phyloP scores from a whole-genome alignment of 345 rosid species.

The Lepidium africanum region DNA sequence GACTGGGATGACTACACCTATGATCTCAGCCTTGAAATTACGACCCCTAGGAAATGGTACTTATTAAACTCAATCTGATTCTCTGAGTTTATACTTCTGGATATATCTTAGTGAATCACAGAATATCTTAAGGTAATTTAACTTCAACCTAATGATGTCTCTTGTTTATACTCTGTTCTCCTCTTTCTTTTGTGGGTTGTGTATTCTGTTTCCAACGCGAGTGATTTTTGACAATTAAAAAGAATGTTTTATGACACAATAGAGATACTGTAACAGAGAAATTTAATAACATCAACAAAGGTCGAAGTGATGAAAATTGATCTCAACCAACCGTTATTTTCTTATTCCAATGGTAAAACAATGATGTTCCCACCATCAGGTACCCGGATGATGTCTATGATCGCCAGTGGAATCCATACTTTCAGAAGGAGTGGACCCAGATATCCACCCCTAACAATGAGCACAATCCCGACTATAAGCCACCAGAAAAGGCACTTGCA shows the following conservation, averaged over 20 bases:
- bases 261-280: neutral
- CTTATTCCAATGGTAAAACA: neutral
- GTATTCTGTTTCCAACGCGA: too few species aligned
- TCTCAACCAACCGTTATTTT: neutral
- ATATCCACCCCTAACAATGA: neutral
- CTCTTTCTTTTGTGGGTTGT: neutral
- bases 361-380: conserved; percentile 10
- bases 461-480: neutral
- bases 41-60: conserved; percentile 14
- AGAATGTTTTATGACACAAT: neutral
- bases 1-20: conserved; percentile 13
- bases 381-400: conserved; percentile 26
- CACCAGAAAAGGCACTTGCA: neutral
- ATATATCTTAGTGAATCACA: neutral
- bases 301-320: neutral
- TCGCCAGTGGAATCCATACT: conserved; percentile 19
- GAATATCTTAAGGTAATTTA: neutral
- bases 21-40: conserved; percentile 36
- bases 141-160: neutral
- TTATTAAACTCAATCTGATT: conserved; percentile 3
- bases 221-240: too few species aligned
- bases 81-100: neutral
- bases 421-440: neutral
- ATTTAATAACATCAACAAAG: neutral
- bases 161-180: neutral